These are phyloP conservation scores for Davidsoniella eucalypti DNA, from an alignment of 2,329 filamentous ascomycete genomes.

Conservation along the genomic window DNA sequence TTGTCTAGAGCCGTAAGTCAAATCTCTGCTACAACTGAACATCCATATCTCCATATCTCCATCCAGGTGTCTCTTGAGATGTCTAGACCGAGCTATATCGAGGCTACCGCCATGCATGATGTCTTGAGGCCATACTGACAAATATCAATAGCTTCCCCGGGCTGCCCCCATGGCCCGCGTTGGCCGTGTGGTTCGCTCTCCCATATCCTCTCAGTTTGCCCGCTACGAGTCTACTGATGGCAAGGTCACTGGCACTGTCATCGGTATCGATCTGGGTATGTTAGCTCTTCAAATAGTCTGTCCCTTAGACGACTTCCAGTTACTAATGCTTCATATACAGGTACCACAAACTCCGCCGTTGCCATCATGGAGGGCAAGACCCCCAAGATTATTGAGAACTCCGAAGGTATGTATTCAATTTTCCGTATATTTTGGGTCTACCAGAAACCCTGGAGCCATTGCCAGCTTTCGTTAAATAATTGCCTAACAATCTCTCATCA, in stretches of 20 bases:
- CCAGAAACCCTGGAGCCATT: no score
- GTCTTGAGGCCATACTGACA: neutral
- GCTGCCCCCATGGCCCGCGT: constrained; percentile 48
- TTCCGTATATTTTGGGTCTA: neutral
- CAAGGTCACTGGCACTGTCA: constrained; percentile 90
- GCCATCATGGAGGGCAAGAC: constrained; percentile 95
- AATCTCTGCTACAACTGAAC: neutral
- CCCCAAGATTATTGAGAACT: constrained; percentile 94
- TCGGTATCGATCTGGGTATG: constrained; percentile 92
- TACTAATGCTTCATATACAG: constrained; percentile 21
- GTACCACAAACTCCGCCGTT: constrained; percentile 93
- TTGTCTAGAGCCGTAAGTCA: constrained; percentile 58
- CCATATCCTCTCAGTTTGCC: constrained; percentile 56
- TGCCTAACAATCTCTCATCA: neutral
- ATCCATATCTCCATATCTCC: no score
- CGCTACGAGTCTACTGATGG: constrained; percentile 63
- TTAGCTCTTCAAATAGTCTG: constrained; percentile 14
- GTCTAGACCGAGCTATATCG: constrained; percentile 10
- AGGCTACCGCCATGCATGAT: constrained; percentile 12
- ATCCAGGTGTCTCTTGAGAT: neutral
- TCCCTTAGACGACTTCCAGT: neutral
- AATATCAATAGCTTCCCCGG: constrained; percentile 50
- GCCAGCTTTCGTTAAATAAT: no score
- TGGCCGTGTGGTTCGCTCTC: constrained; percentile 49
- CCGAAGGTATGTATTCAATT: constrained; percentile 52